A percentile compares a stretch with the other conserved stretches of the same genome.
Evolutionary conservation across 2,329 filamentous ascomycete genomes (phyloP).

Genomic region (Periconia macrospinosa): DNA sequence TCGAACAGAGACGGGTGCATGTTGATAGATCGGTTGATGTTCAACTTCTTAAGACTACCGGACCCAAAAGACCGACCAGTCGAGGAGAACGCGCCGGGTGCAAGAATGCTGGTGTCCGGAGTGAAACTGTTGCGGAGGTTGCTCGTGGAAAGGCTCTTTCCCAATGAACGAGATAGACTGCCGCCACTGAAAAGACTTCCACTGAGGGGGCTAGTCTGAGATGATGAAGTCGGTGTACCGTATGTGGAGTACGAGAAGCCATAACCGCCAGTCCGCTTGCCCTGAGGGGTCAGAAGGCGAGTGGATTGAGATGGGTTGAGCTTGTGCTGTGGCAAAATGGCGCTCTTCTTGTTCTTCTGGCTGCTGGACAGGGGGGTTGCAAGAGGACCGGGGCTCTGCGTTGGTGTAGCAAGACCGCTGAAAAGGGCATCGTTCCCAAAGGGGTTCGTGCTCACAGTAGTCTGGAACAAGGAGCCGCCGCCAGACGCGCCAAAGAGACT

Average conservation of each 20-base stretch:
- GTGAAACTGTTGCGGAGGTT: constrained; percentile 82
- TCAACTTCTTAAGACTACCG: constrained; percentile 79
- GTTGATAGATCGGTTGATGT: constrained; percentile 85
- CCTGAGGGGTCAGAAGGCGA: constrained; percentile 77
- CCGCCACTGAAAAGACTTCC: constrained; percentile 47
- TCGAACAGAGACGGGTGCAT: constrained; percentile 65
- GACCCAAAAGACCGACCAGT: constrained; percentile 47
- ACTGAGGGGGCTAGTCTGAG: constrained; percentile 71
- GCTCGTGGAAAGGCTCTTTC: constrained; percentile 86
- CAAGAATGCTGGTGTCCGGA: constrained; percentile 81
- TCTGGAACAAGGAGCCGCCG: constrained; percentile 53
- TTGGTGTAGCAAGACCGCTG: constrained; percentile 67
- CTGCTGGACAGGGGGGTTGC: constrained; percentile 82
- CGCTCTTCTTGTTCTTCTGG: constrained; percentile 75
- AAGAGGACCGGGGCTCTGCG: constrained; percentile 79
- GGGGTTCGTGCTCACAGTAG: constrained; percentile 70
- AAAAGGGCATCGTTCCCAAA: constrained; percentile 91
- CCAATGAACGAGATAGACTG: constrained; percentile 71
- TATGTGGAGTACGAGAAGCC: constrained; percentile 94
- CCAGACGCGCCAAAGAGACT: constrained; percentile 59
- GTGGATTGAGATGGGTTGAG: constrained; percentile 79
- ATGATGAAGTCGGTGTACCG: constrained; percentile 72
- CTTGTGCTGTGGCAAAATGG: constrained; percentile 84
- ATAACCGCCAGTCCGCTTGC: constrained; percentile 70
- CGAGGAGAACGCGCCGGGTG: constrained; percentile 80